Conservation (phyloP, 139 green algal genomes). For the Volvox africanus region DNA sequence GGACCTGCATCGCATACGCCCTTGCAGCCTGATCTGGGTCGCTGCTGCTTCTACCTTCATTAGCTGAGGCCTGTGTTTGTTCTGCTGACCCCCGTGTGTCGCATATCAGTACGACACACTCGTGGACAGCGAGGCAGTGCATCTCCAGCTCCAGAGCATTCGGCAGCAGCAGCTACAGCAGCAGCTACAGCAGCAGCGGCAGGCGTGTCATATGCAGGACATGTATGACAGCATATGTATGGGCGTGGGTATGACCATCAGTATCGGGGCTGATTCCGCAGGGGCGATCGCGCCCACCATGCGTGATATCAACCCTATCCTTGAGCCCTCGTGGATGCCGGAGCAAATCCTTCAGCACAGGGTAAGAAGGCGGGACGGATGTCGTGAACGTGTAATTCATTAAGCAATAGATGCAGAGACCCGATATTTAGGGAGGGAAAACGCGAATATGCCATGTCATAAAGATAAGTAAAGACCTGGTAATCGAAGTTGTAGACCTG, state of each 20-base stretch:
- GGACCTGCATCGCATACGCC: no score
- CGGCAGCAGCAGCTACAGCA: constrained; percentile 17
- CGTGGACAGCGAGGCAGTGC: constrained; percentile 11
- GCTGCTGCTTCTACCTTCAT: not conserved
- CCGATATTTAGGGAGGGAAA: not conserved
- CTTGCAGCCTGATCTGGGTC: not conserved
- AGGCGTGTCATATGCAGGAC: not conserved
- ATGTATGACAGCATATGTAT: constrained; percentile 36
- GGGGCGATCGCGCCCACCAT: constrained; percentile 41
- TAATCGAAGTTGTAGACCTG: not conserved
- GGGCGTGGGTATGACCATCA: constrained; percentile 42
- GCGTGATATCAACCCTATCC: constrained; percentile 75
- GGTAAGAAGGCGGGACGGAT: not conserved
- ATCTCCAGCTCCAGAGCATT: not conserved
- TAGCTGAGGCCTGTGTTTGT: not conserved
- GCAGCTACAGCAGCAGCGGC: constrained; percentile 19
- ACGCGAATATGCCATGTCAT: not conserved
- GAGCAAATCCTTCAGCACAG: not conserved
- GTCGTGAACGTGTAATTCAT: not conserved
- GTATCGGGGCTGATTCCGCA: constrained; percentile 4
- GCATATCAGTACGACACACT: constrained; percentile 12
- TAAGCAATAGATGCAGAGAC: no score
- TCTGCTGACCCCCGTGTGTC: not conserved
- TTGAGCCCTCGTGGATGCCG: constrained; percentile 78
- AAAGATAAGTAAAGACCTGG: not conserved